Evolutionary conservation across 306 rosid species (phyloP).

Genomic region (Vigna unguiculata): DNA sequence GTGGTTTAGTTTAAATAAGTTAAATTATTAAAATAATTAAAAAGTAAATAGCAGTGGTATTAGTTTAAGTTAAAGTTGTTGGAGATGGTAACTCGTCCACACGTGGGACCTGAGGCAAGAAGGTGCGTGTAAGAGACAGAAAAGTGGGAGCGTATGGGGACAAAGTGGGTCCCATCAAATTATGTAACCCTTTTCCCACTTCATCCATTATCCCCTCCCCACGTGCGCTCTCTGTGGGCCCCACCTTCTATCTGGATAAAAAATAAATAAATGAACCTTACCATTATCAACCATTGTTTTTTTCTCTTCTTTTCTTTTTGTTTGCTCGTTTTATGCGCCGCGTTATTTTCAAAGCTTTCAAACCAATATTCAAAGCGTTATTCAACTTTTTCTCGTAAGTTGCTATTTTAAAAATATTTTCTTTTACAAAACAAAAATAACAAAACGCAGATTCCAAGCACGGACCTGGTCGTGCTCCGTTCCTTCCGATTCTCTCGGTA

Average conservation of each 20-base stretch:
- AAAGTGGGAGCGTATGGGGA: not conserved
- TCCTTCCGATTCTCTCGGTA: not conserved
- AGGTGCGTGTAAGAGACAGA: not conserved
- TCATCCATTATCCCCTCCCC: constrained; percentile 44
- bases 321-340: too few relatives aligned
- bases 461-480: constrained; percentile 30
- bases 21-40: too few relatives aligned
- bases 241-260: constrained; percentile 43
- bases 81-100: not conserved
- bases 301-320: too few relatives aligned
- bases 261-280: not conserved
- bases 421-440: too few relatives aligned
- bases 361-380: too few relatives aligned
- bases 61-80: not conserved
- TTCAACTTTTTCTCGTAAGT: too few relatives aligned
- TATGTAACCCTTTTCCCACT: constrained; percentile 9
- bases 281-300: too few relatives aligned
- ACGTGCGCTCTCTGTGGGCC: constrained; percentile 52
- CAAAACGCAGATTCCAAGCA: not conserved
- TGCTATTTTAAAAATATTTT: too few relatives aligned
- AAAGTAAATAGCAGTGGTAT: too few relatives aligned
- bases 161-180: constrained; percentile 33
- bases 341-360: too few relatives aligned
- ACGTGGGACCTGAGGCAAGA: constrained; percentile 35
- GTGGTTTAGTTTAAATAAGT: too few relatives aligned